Base-by-base conservation (phyloP, 1,284 basidiomycete species). In the Vanrija sp. region DNA sequence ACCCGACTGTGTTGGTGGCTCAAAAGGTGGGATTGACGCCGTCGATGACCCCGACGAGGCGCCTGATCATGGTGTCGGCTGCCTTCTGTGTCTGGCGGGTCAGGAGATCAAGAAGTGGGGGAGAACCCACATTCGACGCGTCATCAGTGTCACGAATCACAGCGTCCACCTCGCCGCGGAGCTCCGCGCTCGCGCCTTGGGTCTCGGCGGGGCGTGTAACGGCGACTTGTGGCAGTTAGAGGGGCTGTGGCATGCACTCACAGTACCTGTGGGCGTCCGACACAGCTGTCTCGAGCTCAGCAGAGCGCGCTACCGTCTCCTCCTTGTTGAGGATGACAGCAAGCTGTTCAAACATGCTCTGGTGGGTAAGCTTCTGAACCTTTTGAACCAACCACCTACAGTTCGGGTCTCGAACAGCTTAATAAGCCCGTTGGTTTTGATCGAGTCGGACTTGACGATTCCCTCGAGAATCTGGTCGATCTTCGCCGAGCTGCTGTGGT, bases 341-440 rank as follows among this genome's bases (percentile, higher is more conserved):
- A 7, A 42, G 40, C 40, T 42, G 40, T 6, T 21, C 16, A 7
- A 42, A n/a, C 40, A 42, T 7, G 40, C 1, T n/a, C 40, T 42
- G 40, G 23, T 25, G 18, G 40, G n/a, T n/a, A n/a, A n/a, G n/a
- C n/a, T n/a, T n/a, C n/a, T n/a, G n/a, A n/a, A n/a, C n/a, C n/a
- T n/a, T n/a, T n/a, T n/a, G n/a, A n/a, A n/a, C n/a, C n/a, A n/a
- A n/a, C n/a, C n/a, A n/a, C n/a, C n/a, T n/a, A n/a, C n/a, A n/a
- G n/a, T 19, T 2, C 50, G 50, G 23, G 43, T 39, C 29, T 44
- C 16, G 43, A 51, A 51, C n/a, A 51, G 42, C 49, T 43, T 43
- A n/a, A 42, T n/a, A 3, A 44, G 15, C 18, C 21, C 34, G 8
- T 23, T 6, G 12, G 49, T 16, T 10, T 29, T 4, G 16, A 14